Percentiles rank a stretch among this genome's conserved stretches.
Evolutionary conservation across 306 rosid genomes (phyloP).

Genomic region (Sicyos baderoa): DNA sequence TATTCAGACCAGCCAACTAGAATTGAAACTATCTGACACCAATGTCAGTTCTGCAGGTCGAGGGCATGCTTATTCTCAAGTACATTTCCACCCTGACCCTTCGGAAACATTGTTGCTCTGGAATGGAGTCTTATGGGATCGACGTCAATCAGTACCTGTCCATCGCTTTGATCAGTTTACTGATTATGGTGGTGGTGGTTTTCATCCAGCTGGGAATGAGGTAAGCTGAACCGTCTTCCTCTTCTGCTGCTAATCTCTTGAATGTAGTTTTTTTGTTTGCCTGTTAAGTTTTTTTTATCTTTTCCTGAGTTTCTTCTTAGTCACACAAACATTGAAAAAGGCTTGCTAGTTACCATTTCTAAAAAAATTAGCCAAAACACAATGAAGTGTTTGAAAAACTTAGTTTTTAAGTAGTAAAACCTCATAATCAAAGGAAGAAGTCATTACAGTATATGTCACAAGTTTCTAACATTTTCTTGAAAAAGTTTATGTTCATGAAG

Average conservation of each 20-base stretch:
- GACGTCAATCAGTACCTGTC: slow-evolving; percentile 60
- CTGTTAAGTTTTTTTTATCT: background rate
- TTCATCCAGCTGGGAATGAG: slow-evolving; percentile 99
- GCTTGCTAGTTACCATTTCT: background rate
- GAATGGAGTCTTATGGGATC: slow-evolving; percentile 97
- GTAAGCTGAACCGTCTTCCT: slow-evolving; percentile 32
- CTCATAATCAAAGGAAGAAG: background rate
- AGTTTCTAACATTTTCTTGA: background rate
- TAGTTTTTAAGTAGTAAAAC: background rate
- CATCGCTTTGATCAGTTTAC: slow-evolving; percentile 96
- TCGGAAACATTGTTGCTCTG: slow-evolving; percentile 82
- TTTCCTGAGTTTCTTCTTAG: background rate
- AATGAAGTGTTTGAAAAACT: background rate
- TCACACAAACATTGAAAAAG: background rate
- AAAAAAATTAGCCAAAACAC: background rate
- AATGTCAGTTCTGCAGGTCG: slow-evolving; percentile 54
- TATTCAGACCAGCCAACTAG: slow-evolving; percentile 57
- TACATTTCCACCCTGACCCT: slow-evolving; percentile 86
- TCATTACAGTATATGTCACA: background rate
- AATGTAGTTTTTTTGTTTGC: background rate
- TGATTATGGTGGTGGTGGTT: slow-evolving; percentile 97
- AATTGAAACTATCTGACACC: slow-evolving; percentile 53
- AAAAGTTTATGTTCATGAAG: background rate
- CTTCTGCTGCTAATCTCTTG: slow-evolving; percentile 7
- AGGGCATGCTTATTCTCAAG: slow-evolving; percentile 63